Evolutionary conservation across 139 green algal species (phyloP), one percentile per base, ranked within the genome.

Genomic region (Chlamydomonas sphaeroides): DNA sequence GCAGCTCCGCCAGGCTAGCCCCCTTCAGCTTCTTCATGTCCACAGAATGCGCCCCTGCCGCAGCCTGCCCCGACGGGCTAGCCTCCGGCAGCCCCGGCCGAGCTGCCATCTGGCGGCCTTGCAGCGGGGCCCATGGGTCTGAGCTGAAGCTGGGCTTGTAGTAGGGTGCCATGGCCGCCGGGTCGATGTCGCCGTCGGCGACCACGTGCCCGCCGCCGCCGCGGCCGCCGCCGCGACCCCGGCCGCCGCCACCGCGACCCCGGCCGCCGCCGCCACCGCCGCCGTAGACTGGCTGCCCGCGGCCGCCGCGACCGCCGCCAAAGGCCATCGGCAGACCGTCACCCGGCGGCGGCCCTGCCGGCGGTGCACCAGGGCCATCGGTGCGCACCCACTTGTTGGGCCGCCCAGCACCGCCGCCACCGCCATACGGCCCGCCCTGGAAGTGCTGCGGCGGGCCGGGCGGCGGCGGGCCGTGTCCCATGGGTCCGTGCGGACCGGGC

Each of bases 91-190:
- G 25, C 59, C n/a, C n/a, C n/a, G n/a, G n/a, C n/a, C n/a, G n/a
- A n/a, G n/a, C n/a, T n/a, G n/a, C n/a, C n/a, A 72, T 57, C 35
- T 20, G n/a, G 11, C 62, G 61, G 18, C 51, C 65, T 61, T 42
- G 33, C 61, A 80, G 67, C 20, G 38, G 33, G 30, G 48, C 67
- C 85, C 85, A 89, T 23, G 85, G 85, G 48, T 89, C 79, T 25
- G 68, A n/a, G 41, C 78, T 68, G 45, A 89, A 89, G 2, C 73
- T 65, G 30, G 73, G 79, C 79, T 84, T 89, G 61, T 85, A 89
- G 48, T 84, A 89, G 17, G 78, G 11, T 1, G 30, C 25, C 38
- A 85, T 85, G 15, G 57, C 30, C 21, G 25, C 56, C 0, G 56
- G 74, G 30, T 67, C 36, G 38, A 72, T 49, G 21, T 56, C 28